Percentiles rank a stretch among this genome's conserved stretches.
phyloP scores from a whole-genome alignment of 495 filamentous ascomycete species.

The Penicillium turbatum region DNA sequence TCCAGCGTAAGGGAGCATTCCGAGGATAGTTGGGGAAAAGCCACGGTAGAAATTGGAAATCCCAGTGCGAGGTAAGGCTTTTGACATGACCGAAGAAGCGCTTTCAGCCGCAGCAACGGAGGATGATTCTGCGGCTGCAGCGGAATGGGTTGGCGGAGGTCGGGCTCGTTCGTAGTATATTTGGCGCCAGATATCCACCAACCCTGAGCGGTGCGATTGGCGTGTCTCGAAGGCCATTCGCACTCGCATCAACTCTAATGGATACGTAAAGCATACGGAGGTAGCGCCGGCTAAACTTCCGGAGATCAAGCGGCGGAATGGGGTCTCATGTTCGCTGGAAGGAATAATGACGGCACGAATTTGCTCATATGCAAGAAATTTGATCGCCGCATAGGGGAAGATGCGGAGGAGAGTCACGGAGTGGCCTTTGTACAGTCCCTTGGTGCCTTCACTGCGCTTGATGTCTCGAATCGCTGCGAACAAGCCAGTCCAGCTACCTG shows the following conservation, averaged over 20 bases:
- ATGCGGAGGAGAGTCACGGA: constrained; percentile 91
- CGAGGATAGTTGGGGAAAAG: constrained; percentile 80
- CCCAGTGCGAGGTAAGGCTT: constrained; percentile 57
- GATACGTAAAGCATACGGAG: constrained; percentile 93
- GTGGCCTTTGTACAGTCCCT: constrained; percentile 86
- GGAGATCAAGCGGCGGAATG: constrained; percentile 68
- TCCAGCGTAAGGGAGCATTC: constrained; percentile 96
- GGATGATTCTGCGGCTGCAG: constrained; percentile 24
- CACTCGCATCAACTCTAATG: constrained; percentile 86
- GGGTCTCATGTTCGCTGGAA: constrained; percentile 68
- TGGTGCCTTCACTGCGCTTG: constrained; percentile 63
- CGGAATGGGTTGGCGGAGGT: constrained; percentile 25
- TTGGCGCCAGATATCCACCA: constrained; percentile 67
- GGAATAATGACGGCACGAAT: constrained; percentile 73
- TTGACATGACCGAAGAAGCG: constrained; percentile 35
- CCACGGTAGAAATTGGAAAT: constrained; percentile 91
- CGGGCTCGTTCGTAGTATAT: constrained; percentile 73
- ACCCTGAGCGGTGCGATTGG: constrained; percentile 56
- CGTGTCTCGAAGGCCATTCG: constrained; percentile 92
- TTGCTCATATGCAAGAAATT: constrained; percentile 97
- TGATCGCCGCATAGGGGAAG: constrained; percentile 96
- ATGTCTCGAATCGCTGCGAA: constrained; percentile 76
- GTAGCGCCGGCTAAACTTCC: constrained; percentile 82
- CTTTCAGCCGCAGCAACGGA: constrained; percentile 31
- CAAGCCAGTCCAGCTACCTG: constrained; percentile 79